Conservation (phyloP, 2,329 filamentous ascomycete genomes). For the Sclerotinia glacialis region DNA sequence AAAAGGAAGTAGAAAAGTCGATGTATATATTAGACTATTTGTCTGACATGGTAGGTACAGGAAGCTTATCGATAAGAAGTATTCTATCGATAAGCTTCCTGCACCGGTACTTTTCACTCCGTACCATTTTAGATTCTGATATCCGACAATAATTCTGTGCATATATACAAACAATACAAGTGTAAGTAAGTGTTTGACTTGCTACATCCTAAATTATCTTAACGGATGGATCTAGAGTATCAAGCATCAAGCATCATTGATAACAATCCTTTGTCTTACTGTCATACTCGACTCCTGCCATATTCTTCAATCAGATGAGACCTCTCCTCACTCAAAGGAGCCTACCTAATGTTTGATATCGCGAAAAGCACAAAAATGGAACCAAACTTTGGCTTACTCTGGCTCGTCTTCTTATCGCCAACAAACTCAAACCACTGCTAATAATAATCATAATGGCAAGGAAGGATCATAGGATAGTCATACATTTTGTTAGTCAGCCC, state of each 20-base stretch:
- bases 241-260: not conserved
- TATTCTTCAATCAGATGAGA: not conserved
- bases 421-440: not conserved
- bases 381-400: not conserved
- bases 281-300: not conserved
- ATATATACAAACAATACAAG: too few species aligned
- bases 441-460: slow-evolving; percentile 15
- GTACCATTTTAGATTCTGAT: not conserved
- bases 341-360: not conserved
- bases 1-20: too few species aligned
- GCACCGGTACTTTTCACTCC: not conserved
- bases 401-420: not conserved
- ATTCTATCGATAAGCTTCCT: slow-evolving; percentile 1
- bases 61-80: too few species aligned
- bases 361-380: slow-evolving; percentile 1
- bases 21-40: too few species aligned
- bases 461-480: slow-evolving; percentile 29
- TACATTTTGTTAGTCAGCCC: slow-evolving; percentile 25
- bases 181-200: not conserved
- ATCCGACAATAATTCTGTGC: not conserved
- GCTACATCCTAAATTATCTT: not conserved
- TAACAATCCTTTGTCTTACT: slow-evolving; percentile 1
- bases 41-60: too few species aligned
- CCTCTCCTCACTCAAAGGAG: not conserved
- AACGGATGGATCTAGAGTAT: slow-evolving; percentile 4